Base-by-base conservation (phyloP, 106 monocot species). In the Platanthera guangdongensis region DNA sequence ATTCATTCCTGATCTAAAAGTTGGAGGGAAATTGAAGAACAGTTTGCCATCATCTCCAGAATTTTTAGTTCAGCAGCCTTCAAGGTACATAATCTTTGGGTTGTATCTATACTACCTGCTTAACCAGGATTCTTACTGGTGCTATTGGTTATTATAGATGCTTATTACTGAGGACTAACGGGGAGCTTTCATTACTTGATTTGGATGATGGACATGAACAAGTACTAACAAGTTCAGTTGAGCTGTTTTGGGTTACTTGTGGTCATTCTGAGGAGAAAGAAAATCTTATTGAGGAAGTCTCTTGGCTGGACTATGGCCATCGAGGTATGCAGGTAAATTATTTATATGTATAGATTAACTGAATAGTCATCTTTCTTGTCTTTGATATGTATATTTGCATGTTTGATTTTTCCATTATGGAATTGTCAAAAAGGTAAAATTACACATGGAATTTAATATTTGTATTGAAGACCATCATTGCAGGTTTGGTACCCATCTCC, bases 401-500 rank as follows among this genome's bases (percentile, higher is more conserved):
- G 32, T 13, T 9, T 67, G 47, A 70, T 70, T 46, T 48, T 10
- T 70, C 47, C 9, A 48, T 6, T 16, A 48, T 47, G 30, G 32
- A 65, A 25, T 8, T 16, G 46, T 70, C 10, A 25, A 46, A 6
- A 70, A 2, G 13, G 47, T 15, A 6, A 16, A 70, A 70, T 16
- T 47, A 18, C 10, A 4, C 70, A 32, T 78, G 63, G 80, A 19
- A 80, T 81, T 48, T 67, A 73, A 63, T 77, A 75, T 81, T 62
- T 50, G 80, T 67, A 72, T 74, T 62, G 70, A 79, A 81, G 81
- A 77, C 70, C 76, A 86, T 82, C 70, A 50, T 88, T 88, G 75
- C 89, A 97, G 96, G 96, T 97, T 60, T 97, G 96, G 96, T 97
- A 97, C 80, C 96, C 96, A 50, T 93, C 96, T 69, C 85, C 77